Conservation (phyloP, 805 yeast species). For the Spathaspora gorwiae region DNA sequence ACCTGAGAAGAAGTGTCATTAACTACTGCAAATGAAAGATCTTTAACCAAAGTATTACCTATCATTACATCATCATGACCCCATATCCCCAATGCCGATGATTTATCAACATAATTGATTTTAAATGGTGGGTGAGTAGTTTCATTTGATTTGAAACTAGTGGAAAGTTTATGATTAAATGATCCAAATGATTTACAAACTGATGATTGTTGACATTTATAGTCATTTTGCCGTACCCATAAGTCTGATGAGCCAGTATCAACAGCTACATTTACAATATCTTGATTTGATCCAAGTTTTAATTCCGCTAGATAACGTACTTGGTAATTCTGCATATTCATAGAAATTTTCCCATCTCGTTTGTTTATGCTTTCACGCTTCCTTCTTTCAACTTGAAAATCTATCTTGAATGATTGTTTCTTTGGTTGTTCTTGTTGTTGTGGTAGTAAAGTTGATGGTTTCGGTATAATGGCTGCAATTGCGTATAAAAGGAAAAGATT, state of each 20-base stretch:
- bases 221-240: slow-evolving; percentile 27
- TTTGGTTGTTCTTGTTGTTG: too few species aligned
- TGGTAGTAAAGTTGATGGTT: too few species aligned
- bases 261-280: slow-evolving; percentile 26
- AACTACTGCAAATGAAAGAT: slow-evolving; percentile 71
- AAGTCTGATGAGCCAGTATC: slow-evolving; percentile 42
- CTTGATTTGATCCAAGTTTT: slow-evolving; percentile 24
- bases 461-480: too few species aligned
- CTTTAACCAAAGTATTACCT: slow-evolving; percentile 43
- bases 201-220: slow-evolving; percentile 5
- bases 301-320: slow-evolving; percentile 19
- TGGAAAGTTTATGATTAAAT: slow-evolving; percentile 38
- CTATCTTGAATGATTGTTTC: too few species aligned
- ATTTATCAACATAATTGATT: slow-evolving; percentile 46
- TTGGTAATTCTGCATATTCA: slow-evolving; percentile 16
- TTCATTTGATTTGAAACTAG: slow-evolving; percentile 34
- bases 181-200: slow-evolving; percentile 47
- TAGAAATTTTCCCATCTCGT: slow-evolving; percentile 8
- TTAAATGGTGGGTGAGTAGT: slow-evolving; percentile 32
- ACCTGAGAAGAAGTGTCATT: slow-evolving; percentile 54
- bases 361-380: neutral
- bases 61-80: slow-evolving; percentile 59
- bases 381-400: too few species aligned
- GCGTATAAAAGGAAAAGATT: too few species aligned
- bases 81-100: slow-evolving; percentile 48